Percentiles rank a stretch among this genome's conserved stretches.
Conservation (phyloP, 1,139 yeast genomes). For the Debaryomyces sp. region DNA sequence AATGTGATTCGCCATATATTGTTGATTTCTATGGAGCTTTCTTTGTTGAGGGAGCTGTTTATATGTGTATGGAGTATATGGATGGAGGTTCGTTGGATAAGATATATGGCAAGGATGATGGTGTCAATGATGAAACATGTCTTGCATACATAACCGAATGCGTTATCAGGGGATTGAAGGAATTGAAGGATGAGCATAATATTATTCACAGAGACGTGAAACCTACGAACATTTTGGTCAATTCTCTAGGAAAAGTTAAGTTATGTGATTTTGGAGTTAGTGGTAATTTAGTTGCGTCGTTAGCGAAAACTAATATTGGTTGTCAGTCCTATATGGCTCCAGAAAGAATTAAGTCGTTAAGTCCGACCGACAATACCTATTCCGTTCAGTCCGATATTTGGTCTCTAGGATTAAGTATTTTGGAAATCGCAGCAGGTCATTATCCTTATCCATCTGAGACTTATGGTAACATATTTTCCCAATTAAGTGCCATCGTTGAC, state of each 20-base stretch:
- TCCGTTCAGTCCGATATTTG: slow-evolving; percentile 96
- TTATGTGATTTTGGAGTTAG: slow-evolving; percentile 96
- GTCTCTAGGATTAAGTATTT: slow-evolving; percentile 87
- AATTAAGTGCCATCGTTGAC: slow-evolving; percentile 92
- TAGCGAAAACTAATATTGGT: slow-evolving; percentile 95
- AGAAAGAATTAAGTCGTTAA: slow-evolving; percentile 73
- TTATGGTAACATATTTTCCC: slow-evolving; percentile 85
- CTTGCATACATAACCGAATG: slow-evolving; percentile 81
- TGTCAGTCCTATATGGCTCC: slow-evolving; percentile 99
- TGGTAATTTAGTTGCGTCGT: slow-evolving; percentile 92
- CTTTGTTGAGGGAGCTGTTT: slow-evolving; percentile 96
- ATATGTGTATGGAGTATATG: slow-evolving; percentile 98
- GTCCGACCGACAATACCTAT: slow-evolving; percentile 73
- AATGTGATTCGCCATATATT: slow-evolving; percentile 85
- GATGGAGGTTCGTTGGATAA: slow-evolving; percentile 95
- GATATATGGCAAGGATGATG: slow-evolving; percentile 68
- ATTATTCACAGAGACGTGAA: slow-evolving; percentile 97
- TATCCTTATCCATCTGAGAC: slow-evolving; percentile 98
- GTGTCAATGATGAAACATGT: slow-evolving; percentile 75
- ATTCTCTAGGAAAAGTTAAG: slow-evolving; percentile 81
- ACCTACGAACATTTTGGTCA: slow-evolving; percentile 90
- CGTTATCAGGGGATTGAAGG: slow-evolving; percentile 80
- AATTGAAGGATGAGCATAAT: slow-evolving; percentile 82
- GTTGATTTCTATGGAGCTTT: slow-evolving; percentile 97
- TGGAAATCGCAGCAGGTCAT: slow-evolving; percentile 87